Percentiles rank a stretch among this genome's conserved stretches.
Evolutionary conservation across 2,329 filamentous ascomycete genomes (phyloP).

Genomic region (Neoarthrinium moseri): DNA sequence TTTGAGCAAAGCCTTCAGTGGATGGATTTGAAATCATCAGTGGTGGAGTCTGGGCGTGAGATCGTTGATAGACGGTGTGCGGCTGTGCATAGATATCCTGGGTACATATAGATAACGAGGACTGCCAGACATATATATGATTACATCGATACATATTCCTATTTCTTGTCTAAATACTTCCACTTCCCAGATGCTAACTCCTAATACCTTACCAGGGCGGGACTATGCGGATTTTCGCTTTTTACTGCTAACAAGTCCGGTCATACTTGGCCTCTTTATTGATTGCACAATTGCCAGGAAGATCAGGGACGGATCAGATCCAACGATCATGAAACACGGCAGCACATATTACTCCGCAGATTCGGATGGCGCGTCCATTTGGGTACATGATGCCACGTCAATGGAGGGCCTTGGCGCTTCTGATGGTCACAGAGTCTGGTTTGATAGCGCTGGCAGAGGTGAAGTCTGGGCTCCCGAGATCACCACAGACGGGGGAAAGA

Average conservation of each 20-base stretch:
- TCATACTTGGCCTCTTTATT: slow-evolving; percentile 8
- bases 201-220: too few relatives aligned
- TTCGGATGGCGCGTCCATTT: slow-evolving; percentile 17
- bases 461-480: slow-evolving; percentile 21
- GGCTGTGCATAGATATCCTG: too few relatives aligned
- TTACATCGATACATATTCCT: too few relatives aligned
- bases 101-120: too few relatives aligned
- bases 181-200: too few relatives aligned
- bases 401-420: slow-evolving; percentile 15
- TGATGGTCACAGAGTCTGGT: slow-evolving; percentile 15
- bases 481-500: slow-evolving; percentile 13
- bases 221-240: too few relatives aligned
- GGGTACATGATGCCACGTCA: slow-evolving; percentile 15
- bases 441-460: slow-evolving; percentile 11
- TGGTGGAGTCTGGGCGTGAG: too few relatives aligned
- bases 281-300: slow-evolving; percentile 9
- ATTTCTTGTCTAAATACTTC: too few relatives aligned
- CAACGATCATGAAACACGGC: slow-evolving; percentile 16
- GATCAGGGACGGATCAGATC: slow-evolving; percentile 18
- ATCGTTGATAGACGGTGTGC: too few relatives aligned
- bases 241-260: background rate
- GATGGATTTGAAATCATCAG: too few relatives aligned
- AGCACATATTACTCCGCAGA: slow-evolving; percentile 21
- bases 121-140: too few relatives aligned
- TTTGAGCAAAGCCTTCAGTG: too few relatives aligned